Conservation (phyloP, 2,329 filamentous ascomycete genomes). For the Lachnellula arida region DNA sequence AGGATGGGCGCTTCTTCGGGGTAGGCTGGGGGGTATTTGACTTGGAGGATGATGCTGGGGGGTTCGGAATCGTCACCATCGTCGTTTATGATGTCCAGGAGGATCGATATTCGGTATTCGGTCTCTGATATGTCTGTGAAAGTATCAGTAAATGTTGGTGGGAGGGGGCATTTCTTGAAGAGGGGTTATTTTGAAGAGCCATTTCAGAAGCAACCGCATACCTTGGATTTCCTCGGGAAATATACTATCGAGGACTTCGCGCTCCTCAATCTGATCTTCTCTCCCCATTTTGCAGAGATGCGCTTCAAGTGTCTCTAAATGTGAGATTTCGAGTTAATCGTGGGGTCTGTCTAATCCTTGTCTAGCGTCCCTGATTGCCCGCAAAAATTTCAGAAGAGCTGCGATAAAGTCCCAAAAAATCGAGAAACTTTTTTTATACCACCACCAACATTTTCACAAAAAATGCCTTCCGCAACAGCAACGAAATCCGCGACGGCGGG, state of each 20-base stretch:
- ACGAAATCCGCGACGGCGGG: conserved; percentile 43
- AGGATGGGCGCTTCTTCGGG: conserved; percentile 82
- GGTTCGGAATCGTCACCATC: conserved; percentile 58
- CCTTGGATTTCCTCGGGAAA: conserved; percentile 97
- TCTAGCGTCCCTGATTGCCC: conserved; percentile 17
- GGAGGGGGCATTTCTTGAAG: not conserved
- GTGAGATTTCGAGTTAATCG: conserved; percentile 2
- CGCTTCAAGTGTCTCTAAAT: not conserved
- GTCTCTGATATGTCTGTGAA: conserved; percentile 80
- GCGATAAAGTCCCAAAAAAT: conserved; percentile 14
- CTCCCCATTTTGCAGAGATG: conserved; percentile 48
- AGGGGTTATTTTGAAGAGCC: not conserved
- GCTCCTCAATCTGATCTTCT: conserved; percentile 93
- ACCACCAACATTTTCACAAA: conserved; percentile 4
- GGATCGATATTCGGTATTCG: conserved; percentile 80
- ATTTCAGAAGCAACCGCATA: conserved; percentile 33
- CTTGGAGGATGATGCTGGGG: conserved; percentile 73
- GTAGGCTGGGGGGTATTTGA: conserved; percentile 86
- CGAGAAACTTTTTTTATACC: not conserved
- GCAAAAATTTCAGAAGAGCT: conserved; percentile 7
- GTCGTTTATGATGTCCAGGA: conserved; percentile 70
- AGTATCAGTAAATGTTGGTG: conserved; percentile 7
- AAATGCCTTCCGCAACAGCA: conserved; percentile 33
- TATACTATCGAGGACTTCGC: conserved; percentile 96
- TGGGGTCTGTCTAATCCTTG: conserved; percentile 14